phyloP scores from a whole-genome alignment of 2,329 filamentous ascomycete genomes.

The Colletotrichum trifolii region DNA sequence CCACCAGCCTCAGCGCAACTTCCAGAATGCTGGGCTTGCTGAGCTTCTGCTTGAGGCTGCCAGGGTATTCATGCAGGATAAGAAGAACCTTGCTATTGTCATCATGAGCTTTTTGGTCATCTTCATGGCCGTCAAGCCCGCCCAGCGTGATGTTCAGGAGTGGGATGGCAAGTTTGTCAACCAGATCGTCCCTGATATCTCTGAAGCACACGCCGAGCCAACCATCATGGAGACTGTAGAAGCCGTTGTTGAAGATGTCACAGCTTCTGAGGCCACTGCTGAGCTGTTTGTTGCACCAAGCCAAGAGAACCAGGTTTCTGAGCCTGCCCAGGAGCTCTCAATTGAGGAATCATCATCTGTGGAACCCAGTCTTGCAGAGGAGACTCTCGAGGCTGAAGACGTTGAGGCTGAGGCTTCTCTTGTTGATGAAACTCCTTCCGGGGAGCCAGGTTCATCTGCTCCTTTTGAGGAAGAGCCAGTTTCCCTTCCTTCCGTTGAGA shows the following conservation, averaged over 20 bases:
- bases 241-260: conserved; percentile 9
- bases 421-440: not conserved
- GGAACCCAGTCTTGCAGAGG: not conserved
- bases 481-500: not conserved
- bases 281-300: conserved; percentile 7
- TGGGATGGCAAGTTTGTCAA: conserved; percentile 39
- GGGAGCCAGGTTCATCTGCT: not conserved
- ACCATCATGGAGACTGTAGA: conserved; percentile 13
- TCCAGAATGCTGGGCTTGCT: conserved; percentile 60
- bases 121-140: conserved; percentile 53
- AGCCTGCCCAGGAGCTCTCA: not conserved
- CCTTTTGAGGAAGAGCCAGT: not conserved
- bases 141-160: conserved; percentile 42
- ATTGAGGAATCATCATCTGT: not conserved
- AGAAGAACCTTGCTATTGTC: conserved; percentile 69
- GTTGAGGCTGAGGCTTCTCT: not conserved
- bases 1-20: conserved; percentile 27
- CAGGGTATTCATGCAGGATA: conserved; percentile 65
- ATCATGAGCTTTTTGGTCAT: conserved; percentile 65
- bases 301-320: not conserved
- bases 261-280: not conserved
- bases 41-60: conserved; percentile 66
- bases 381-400: not conserved
- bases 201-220: conserved; percentile 12
- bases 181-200: conserved; percentile 30